phyloP scores from a whole-genome alignment of 805 yeast species.

The Teunomyces funiuensis region DNA sequence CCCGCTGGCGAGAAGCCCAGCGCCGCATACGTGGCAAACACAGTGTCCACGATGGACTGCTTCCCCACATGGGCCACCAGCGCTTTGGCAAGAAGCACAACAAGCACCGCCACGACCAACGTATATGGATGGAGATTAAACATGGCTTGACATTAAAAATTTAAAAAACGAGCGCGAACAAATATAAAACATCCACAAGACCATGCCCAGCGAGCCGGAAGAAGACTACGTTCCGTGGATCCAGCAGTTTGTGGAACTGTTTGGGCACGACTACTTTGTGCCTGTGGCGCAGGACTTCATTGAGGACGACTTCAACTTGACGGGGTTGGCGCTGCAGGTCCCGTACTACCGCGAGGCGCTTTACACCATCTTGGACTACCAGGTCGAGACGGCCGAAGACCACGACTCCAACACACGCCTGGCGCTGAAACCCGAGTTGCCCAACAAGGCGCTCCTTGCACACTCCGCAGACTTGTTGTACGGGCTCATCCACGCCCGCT shows the following conservation, averaged over 20 bases:
- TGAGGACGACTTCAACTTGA: conserved; percentile 94
- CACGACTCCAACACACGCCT: conserved; percentile 17
- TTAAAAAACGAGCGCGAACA: no score
- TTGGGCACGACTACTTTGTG: conserved; percentile 88
- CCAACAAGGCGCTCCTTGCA: conserved; percentile 74
- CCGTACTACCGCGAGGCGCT: conserved; percentile 91
- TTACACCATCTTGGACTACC: conserved; percentile 87
- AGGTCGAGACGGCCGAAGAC: conserved; percentile 48
- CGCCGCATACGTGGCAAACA: conserved; percentile 40
- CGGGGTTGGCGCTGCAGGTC: conserved; percentile 82
- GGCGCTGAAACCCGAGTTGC: conserved; percentile 48
- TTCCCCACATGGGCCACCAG: conserved; percentile 37
- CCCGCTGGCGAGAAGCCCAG: conserved; percentile 36
- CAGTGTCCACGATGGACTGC: conserved; percentile 26
- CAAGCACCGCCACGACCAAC: conserved; percentile 30
- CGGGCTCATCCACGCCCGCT: conserved; percentile 93
- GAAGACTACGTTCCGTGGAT: conserved; percentile 79
- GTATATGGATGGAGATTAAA: conserved; percentile 37
- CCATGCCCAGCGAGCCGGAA: conserved; percentile 44
- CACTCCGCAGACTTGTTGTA: conserved; percentile 90
- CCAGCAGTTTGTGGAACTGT: conserved; percentile 70
- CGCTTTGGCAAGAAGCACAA: conserved; percentile 38
- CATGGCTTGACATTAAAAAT: no score
- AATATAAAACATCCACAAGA: no score
- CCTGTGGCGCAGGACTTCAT: conserved; percentile 90